Evolutionary conservation across 768 basidiomycete genomes (phyloP).

Genomic region (Russula lepida): DNA sequence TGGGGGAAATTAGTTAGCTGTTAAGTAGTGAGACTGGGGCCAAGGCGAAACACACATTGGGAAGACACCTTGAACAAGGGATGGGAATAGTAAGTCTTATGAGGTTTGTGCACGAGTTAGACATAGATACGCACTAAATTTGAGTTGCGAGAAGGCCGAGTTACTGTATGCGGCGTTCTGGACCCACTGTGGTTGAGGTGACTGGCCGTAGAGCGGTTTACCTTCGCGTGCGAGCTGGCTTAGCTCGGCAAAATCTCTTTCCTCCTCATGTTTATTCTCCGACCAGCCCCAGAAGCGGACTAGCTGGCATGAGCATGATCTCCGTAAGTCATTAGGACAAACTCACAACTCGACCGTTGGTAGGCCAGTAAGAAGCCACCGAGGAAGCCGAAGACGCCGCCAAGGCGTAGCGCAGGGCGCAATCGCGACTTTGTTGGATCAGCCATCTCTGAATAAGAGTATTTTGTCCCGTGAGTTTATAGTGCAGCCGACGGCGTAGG

Average conservation of each 20-base stretch:
- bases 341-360: constrained; percentile 79
- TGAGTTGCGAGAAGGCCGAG: constrained; percentile 88
- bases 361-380: constrained; percentile 93
- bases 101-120: not conserved
- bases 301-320: constrained; percentile 26
- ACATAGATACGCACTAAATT: constrained; percentile 56
- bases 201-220: constrained; percentile 80
- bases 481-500: not conserved
- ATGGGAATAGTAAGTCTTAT: not conserved
- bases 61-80: constrained; percentile 44
- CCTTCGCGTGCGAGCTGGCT: constrained; percentile 66
- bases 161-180: constrained; percentile 83
- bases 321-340: not conserved
- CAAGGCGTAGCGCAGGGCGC: constrained; percentile 40
- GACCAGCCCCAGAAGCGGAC: constrained; percentile 95
- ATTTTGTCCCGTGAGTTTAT: constrained; percentile 16
- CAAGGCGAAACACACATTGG: constrained; percentile 51
- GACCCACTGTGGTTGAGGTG: constrained; percentile 74
- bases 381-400: constrained; percentile 73
- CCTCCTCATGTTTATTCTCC: constrained; percentile 79
- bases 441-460: constrained; percentile 36
- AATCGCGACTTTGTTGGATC: constrained; percentile 35
- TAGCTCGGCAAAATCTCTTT: constrained; percentile 70
- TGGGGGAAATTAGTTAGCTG: not conserved
- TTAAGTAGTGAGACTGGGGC: not conserved